These are phyloP conservation scores for Penicillium mononematosum DNA, from an alignment of 495 filamentous ascomycete species.

Conservation along the genomic window DNA sequence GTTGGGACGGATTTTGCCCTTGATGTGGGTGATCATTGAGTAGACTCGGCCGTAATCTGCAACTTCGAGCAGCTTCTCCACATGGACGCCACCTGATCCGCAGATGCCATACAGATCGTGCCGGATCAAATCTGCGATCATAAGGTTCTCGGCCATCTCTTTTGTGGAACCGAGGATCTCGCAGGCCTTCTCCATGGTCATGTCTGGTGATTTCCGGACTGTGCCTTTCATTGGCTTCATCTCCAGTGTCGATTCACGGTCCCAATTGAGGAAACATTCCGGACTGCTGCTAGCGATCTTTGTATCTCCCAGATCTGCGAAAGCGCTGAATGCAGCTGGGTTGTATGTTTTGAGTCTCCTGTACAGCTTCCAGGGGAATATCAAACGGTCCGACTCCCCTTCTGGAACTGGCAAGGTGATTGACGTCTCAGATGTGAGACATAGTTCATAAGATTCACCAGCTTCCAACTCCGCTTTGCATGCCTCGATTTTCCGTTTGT, in stretches of 20 bases:
- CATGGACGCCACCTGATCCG: slow-evolving; percentile 62
- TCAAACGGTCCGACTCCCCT: slow-evolving; percentile 20
- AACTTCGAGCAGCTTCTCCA: slow-evolving; percentile 72
- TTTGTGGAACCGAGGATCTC: slow-evolving; percentile 72
- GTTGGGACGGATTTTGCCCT: slow-evolving; percentile 56
- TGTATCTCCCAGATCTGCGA: slow-evolving; percentile 63
- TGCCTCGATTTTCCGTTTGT: slow-evolving; percentile 60
- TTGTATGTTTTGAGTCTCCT: slow-evolving; percentile 67
- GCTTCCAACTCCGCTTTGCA: slow-evolving; percentile 71
- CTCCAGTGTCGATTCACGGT: slow-evolving; percentile 45
- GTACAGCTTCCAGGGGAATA: slow-evolving; percentile 68
- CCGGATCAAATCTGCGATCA: slow-evolving; percentile 94
- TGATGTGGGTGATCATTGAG: slow-evolving; percentile 85
- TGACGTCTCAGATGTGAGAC: slow-evolving; percentile 73
- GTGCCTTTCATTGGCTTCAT: slow-evolving; percentile 92
- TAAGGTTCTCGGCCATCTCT: slow-evolving; percentile 92
- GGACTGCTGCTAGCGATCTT: slow-evolving; percentile 85
- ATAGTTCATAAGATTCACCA: slow-evolving; percentile 92
- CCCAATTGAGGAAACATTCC: slow-evolving; percentile 83
- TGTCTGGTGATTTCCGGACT: slow-evolving; percentile 64
- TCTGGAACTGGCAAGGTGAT: slow-evolving; percentile 47
- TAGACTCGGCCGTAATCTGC: slow-evolving; percentile 89
- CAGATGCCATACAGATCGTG: slow-evolving; percentile 86
- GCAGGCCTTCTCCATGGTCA: slow-evolving; percentile 67
- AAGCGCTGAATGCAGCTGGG: slow-evolving; percentile 84